phyloP scores from a whole-genome alignment of 352 stramenopile species.

The Lagenidium sp. region DNA sequence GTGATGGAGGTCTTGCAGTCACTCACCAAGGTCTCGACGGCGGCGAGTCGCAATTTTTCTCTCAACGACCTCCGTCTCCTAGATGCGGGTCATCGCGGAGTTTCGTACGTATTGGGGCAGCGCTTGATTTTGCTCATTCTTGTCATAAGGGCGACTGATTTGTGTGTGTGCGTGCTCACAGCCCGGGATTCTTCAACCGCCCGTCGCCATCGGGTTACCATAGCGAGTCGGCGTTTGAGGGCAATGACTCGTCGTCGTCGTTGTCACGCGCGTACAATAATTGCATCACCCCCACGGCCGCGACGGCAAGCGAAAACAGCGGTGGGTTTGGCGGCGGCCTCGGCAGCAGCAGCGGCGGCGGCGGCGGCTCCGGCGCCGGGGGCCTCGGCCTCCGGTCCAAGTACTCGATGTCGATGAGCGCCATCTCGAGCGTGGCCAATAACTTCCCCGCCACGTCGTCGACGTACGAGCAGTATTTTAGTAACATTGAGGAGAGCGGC shows the following conservation, averaged over 20 bases:
- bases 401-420: constrained; percentile 83
- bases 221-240: constrained; percentile 14
- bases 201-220: constrained; percentile 3
- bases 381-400: constrained; percentile 22
- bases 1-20: constrained; percentile 91
- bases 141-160: too few species aligned
- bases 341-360: constrained; percentile 2
- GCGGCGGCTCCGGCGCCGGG: background rate
- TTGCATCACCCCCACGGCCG: constrained; percentile 9
- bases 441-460: constrained; percentile 56
- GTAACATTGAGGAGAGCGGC: constrained; percentile 75
- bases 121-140: too few species aligned
- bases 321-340: constrained; percentile 7
- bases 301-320: background rate
- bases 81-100: constrained; percentile 30
- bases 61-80: constrained; percentile 78
- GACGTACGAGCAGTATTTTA: constrained; percentile 85
- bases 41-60: constrained; percentile 76
- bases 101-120: constrained; percentile 29
- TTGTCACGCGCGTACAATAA: constrained; percentile 10
- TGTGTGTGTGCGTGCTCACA: constrained; percentile 1
- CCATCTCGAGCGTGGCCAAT: constrained; percentile 50
- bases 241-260: background rate
- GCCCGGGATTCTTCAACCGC: constrained; percentile 21
- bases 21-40: constrained; percentile 79